Base-by-base conservation (phyloP, 768 basidiomycete genomes). In the Tylopilus plumbeoviolaceoides region DNA sequence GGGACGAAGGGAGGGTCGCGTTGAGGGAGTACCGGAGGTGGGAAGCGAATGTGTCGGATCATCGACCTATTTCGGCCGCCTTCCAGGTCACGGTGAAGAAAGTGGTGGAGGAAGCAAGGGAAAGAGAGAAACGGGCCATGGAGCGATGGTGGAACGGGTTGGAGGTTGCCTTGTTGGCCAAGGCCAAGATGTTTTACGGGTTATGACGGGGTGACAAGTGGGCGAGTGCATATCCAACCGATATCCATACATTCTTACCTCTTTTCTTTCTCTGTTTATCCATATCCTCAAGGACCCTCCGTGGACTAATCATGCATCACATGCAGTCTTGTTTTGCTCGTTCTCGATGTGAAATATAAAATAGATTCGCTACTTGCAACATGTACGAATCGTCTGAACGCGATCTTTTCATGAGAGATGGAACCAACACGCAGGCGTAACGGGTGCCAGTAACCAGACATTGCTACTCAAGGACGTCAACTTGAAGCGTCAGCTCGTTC, bases 31-130 rank as follows among this genome's bases (percentile, higher is more conserved):
- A 99, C 69, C 69, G 69, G 40, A 77, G 95, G 18, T 95, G 91
- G 68, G 94, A 97, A 69, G 80, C 78, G 47, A 89, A 91, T 58
- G 83, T 95, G 5, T 91, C 89, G 9, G 94, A 98, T 71, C 95
- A 97, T 70, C 78, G 90, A 7, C 92, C 95, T 8, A 81, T 98
- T 44, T 91, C 88, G 28, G 86, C 89, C 6, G 88, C 76, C 5
- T 93, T 94, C 67, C 70, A 67, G 47, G 70, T 94, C 35, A 85
- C 78, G 44, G 77, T 94, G 36, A 95, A 95, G 74, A 78, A 71
- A 36, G 79, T 97, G 42, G 70, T 81, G 47, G 75, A 73, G 30
- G 83, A 83, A 11, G 73, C 74, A 56, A 77, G 89, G 63, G 76
- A 72, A 56, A 69, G 70, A 47, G 81, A 84, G 21, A 83, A 82